phyloP scores from a whole-genome alignment of 352 stramenopile genomes.

The Phytophthora nicotianae region DNA sequence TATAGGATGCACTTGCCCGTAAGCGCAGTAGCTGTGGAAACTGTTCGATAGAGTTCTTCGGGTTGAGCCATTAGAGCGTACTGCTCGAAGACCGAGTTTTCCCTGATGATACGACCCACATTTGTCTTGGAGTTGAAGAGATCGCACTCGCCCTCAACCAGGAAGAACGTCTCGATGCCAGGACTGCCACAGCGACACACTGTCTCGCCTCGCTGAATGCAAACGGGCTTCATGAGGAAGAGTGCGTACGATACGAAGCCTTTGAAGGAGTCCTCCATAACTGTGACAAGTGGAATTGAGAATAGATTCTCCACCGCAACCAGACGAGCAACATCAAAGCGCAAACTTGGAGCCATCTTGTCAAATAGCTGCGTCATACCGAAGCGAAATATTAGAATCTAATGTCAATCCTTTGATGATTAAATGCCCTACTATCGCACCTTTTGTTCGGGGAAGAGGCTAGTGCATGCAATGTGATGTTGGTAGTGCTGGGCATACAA shows the following conservation, averaged over 20 bases:
- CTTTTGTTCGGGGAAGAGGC: slow-evolving; percentile 84
- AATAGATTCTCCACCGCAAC: slow-evolving; percentile 80
- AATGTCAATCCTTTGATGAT: too few relatives aligned
- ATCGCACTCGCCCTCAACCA: slow-evolving; percentile 85
- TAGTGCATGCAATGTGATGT: slow-evolving; percentile 68
- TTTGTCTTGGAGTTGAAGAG: slow-evolving; percentile 73
- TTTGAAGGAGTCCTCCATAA: slow-evolving; percentile 90
- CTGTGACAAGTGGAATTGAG: slow-evolving; percentile 80
- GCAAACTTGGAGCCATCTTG: slow-evolving; percentile 77
- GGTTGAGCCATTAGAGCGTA: slow-evolving; percentile 78
- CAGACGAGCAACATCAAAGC: slow-evolving; percentile 81
- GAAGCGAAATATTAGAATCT: not conserved
- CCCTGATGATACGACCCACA: slow-evolving; percentile 59
- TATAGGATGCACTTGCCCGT: slow-evolving; percentile 78
- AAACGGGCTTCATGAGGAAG: slow-evolving; percentile 82
- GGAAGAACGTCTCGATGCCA: slow-evolving; percentile 83
- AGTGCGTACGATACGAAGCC: slow-evolving; percentile 89
- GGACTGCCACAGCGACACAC: slow-evolving; percentile 76
- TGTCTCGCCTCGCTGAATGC: slow-evolving; percentile 68
- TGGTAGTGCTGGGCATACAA: slow-evolving; percentile 63
- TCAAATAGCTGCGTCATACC: slow-evolving; percentile 66
- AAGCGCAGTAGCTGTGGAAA: slow-evolving; percentile 75
- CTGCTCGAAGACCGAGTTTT: slow-evolving; percentile 83
- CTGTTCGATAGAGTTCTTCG: slow-evolving; percentile 76
- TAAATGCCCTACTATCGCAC: slow-evolving; percentile 26